phyloP scores from a whole-genome alignment of 148 eudicot genomes.

The Vaccinium macrocarpon region DNA sequence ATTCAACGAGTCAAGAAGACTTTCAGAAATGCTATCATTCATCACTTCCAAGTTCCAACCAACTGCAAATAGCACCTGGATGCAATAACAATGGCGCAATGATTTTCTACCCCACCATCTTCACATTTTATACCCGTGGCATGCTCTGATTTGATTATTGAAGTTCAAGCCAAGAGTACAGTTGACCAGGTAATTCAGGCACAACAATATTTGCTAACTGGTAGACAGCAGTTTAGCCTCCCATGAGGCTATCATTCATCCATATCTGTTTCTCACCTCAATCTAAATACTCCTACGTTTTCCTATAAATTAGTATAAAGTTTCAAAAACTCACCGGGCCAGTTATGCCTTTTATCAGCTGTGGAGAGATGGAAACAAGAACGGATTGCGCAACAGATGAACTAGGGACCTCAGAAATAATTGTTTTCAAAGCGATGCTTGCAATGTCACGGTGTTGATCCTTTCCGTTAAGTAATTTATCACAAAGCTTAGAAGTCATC shows the following conservation, averaged over 20 bases:
- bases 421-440: constrained; percentile 94
- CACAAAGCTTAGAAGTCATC: constrained; percentile 78
- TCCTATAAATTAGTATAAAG: not conserved
- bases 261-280: not conserved
- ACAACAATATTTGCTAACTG: not conserved
- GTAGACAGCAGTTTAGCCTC: constrained; percentile 9
- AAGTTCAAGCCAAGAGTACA: not conserved
- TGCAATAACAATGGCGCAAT: not conserved
- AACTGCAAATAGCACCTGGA: not conserved
- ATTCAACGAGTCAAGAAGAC: not conserved
- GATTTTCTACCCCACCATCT: not conserved
- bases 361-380: constrained; percentile 73
- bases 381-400: constrained; percentile 59
- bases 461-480: constrained; percentile 80
- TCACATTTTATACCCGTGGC: not conserved
- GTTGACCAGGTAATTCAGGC: not conserved
- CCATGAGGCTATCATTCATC: not conserved
- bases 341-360: constrained; percentile 74
- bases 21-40: not conserved
- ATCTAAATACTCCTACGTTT: not conserved
- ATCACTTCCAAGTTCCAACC: not conserved
- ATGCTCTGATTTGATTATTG: not conserved
- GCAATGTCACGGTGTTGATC: constrained; percentile 96
- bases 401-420: constrained; percentile 84
- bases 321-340: constrained; percentile 50